phyloP scores from a whole-genome alignment of 176 grass and related monocot genomes.

The Paspalum vaginatum region DNA sequence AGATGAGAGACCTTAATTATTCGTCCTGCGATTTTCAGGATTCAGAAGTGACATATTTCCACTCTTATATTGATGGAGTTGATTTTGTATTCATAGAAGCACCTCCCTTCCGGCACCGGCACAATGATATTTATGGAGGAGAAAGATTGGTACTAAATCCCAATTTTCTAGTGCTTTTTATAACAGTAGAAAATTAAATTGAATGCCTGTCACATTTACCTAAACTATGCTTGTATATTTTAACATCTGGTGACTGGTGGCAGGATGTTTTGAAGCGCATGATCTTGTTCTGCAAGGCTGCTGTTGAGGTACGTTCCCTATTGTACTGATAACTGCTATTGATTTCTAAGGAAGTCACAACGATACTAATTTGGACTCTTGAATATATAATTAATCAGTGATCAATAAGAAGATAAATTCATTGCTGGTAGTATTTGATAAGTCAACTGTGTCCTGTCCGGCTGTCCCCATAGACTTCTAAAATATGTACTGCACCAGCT shows the following conservation, averaged over 20 bases:
- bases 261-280: constrained; percentile 92
- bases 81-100: constrained; percentile 92
- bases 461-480: too few species aligned
- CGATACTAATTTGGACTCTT: background rate
- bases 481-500: background rate
- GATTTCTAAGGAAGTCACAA: background rate
- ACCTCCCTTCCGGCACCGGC: constrained; percentile 57
- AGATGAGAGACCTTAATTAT: background rate
- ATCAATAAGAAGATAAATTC: background rate
- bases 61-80: constrained; percentile 90
- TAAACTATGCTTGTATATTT: constrained; percentile 20
- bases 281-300: constrained; percentile 92
- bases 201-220: background rate
- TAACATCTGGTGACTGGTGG: constrained; percentile 42
- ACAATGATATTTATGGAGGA: constrained; percentile 92
- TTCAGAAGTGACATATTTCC: constrained; percentile 84
- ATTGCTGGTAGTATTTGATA: background rate
- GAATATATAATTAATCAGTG: background rate
- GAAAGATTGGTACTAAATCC: constrained; percentile 53
- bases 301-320: constrained; percentile 75
- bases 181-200: constrained; percentile 14
- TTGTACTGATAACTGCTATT: too few species aligned
- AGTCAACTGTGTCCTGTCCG: background rate
- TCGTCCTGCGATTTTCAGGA: constrained; percentile 52
- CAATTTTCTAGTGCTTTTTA: background rate